Evolutionary conservation across 2,329 filamentous ascomycete genomes (phyloP).

Genomic region (Lachnellula cervina): DNA sequence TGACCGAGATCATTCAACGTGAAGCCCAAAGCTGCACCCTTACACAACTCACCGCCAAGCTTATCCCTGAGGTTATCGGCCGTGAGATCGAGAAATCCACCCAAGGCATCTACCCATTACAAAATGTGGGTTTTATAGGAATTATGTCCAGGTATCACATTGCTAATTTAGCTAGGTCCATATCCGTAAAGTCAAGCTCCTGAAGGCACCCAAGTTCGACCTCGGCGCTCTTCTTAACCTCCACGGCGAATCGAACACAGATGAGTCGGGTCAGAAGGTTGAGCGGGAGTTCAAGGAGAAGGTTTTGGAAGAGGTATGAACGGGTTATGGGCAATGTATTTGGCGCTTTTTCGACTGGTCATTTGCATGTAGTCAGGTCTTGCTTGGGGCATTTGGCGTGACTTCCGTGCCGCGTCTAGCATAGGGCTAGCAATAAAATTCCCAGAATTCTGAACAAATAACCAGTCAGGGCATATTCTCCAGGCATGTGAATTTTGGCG

Average conservation of each 20-base stretch:
- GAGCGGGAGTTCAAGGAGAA: constrained; percentile 99
- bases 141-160: constrained; percentile 2
- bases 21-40: constrained; percentile 94
- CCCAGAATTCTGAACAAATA: constrained; percentile 25
- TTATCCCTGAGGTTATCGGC: constrained; percentile 98
- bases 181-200: constrained; percentile 99
- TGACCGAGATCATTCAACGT: constrained; percentile 97
- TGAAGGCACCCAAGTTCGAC: constrained; percentile 99
- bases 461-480: neutral
- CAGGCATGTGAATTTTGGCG: constrained; percentile 3
- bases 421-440: constrained; percentile 31
- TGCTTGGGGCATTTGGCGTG: constrained; percentile 33
- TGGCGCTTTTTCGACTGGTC: constrained; percentile 30
- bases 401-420: constrained; percentile 30
- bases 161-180: constrained; percentile 68
- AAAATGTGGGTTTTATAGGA: constrained; percentile 67
- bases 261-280: constrained; percentile 97
- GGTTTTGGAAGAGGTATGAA: constrained; percentile 91
- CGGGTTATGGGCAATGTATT: constrained; percentile 18
- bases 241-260: constrained; percentile 93
- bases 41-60: constrained; percentile 94
- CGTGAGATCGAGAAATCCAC: constrained; percentile 99
- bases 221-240: constrained; percentile 92
- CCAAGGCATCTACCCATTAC: constrained; percentile 98
- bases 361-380: constrained; percentile 33